Percentiles rank a stretch among this genome's conserved stretches.
Evolutionary conservation across 495 filamentous ascomycete species (phyloP).

Genomic region (Neurospora hispaniola): DNA sequence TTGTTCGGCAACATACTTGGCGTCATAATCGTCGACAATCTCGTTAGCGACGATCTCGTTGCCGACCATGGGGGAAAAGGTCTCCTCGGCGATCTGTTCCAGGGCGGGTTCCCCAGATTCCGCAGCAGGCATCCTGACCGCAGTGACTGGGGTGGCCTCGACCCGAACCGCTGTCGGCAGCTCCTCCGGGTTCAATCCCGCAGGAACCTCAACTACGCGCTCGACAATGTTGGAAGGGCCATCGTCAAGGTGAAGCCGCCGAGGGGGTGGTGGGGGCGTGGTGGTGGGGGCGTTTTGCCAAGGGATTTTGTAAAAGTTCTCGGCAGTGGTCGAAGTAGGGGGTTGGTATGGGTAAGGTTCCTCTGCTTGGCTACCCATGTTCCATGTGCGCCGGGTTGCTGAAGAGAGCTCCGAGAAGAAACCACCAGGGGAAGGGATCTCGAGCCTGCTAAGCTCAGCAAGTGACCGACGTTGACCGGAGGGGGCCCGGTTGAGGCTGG

Average conservation of each 20-base stretch:
- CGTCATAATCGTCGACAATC: conserved; percentile 56
- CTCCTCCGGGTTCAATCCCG: conserved; percentile 38
- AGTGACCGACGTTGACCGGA: conserved; percentile 33
- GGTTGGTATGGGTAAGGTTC: conserved; percentile 27
- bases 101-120: conserved; percentile 14
- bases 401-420: conserved; percentile 79
- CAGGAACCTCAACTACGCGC: conserved; percentile 52
- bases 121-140: conserved; percentile 13
- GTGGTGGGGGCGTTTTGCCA: conserved; percentile 39
- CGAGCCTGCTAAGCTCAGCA: conserved; percentile 52
- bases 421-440: conserved; percentile 80
- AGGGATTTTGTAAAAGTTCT: conserved; percentile 73
- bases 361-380: conserved; percentile 33
- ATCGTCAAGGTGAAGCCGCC: conserved; percentile 22
- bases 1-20: conserved; percentile 57
- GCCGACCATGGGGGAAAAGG: conserved; percentile 27
- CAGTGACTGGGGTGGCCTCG: conserved; percentile 24
- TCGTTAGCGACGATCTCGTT: conserved; percentile 41
- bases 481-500: conserved; percentile 18
- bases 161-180: conserved; percentile 52
- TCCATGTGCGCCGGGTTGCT: conserved; percentile 69
- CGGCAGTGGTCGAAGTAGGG: conserved; percentile 68
- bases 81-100: conserved; percentile 14
- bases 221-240: conserved; percentile 45
- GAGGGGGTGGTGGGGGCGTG: conserved; percentile 20